Conservation (phyloP, 805 yeast genomes). For the Yamadazyma philogaea region DNA sequence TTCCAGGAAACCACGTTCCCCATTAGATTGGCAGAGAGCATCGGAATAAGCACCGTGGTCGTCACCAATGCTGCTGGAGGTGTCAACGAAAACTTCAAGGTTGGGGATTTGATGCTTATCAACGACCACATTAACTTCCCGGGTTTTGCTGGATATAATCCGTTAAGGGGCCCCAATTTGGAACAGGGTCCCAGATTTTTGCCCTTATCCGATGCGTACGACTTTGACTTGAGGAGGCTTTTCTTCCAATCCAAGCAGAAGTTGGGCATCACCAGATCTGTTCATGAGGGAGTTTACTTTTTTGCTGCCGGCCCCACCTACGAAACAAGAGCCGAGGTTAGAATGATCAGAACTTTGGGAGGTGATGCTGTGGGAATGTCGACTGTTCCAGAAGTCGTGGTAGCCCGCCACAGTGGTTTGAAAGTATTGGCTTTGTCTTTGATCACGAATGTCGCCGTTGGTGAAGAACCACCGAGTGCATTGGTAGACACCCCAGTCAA, state of each 20-base stretch:
- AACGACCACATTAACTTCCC: constrained; percentile 88
- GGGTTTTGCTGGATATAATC: constrained; percentile 85
- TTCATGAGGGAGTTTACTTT: constrained; percentile 85
- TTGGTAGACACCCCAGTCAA: constrained; percentile 51
- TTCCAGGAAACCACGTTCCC: constrained; percentile 83
- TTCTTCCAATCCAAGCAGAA: constrained; percentile 52
- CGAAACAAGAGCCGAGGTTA: constrained; percentile 89
- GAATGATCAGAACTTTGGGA: constrained; percentile 66
- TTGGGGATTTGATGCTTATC: constrained; percentile 90
- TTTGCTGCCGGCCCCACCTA: constrained; percentile 93
- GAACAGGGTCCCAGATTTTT: constrained; percentile 84
- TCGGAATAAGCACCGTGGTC: constrained; percentile 61
- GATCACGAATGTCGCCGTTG: constrained; percentile 80
- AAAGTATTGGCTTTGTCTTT: constrained; percentile 80
- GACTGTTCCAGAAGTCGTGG: constrained; percentile 92
- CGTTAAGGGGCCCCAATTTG: constrained; percentile 83
- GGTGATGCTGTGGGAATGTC: constrained; percentile 98
- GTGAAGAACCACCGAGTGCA: constrained; percentile 65
- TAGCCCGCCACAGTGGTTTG: constrained; percentile 86
- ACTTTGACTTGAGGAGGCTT: constrained; percentile 61
- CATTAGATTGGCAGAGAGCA: constrained; percentile 63
- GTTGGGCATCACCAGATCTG: constrained; percentile 49
- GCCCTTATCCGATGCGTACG: constrained; percentile 88
- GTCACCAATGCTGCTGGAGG: constrained; percentile 99
- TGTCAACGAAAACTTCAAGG: constrained; percentile 56